Percentiles rank a stretch among this genome's conserved stretches.
phyloP scores from a whole-genome alignment of 441 rosid genomes.

The Adansonia madagascariensis region DNA sequence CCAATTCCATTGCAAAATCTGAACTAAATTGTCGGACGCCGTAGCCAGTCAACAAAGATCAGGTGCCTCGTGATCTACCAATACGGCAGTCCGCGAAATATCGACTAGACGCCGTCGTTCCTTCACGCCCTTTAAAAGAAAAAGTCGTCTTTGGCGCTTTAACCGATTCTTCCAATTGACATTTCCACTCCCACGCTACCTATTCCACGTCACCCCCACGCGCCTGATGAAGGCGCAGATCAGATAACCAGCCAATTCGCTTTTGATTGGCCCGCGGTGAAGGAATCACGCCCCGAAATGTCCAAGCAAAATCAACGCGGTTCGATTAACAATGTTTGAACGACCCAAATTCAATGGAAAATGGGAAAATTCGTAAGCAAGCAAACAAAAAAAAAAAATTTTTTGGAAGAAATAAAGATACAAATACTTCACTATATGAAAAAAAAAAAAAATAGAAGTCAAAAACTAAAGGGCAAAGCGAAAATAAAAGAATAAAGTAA shows the following conservation, averaged over 20 bases:
- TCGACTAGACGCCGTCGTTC: constrained; percentile 22
- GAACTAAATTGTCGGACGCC: neutral
- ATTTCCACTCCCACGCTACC: constrained; percentile 6
- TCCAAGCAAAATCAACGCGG: constrained; percentile 14
- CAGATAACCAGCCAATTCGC: neutral
- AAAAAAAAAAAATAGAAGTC: neutral
- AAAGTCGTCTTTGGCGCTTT: constrained; percentile 26
- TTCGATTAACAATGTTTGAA: constrained; percentile 16
- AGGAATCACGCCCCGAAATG: neutral
- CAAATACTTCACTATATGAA: neutral
- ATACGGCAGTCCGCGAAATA: neutral
- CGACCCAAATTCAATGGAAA: neutral
- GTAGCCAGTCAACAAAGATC: neutral
- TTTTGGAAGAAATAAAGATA: neutral
- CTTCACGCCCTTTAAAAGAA: neutral
- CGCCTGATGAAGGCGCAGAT: neutral
- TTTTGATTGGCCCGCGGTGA: neutral
- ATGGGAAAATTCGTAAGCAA: neutral
- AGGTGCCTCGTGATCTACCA: neutral
- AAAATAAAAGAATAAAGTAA: neutral
- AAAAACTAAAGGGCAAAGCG: neutral
- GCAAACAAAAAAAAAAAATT: neutral
- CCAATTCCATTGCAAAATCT: neutral
- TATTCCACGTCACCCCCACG: constrained; percentile 6
- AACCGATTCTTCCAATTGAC: constrained; percentile 12